Evolutionary conservation across 108 stramenopile genomes (phyloP).

Genomic region (Fistulifera pelliculosa): DNA sequence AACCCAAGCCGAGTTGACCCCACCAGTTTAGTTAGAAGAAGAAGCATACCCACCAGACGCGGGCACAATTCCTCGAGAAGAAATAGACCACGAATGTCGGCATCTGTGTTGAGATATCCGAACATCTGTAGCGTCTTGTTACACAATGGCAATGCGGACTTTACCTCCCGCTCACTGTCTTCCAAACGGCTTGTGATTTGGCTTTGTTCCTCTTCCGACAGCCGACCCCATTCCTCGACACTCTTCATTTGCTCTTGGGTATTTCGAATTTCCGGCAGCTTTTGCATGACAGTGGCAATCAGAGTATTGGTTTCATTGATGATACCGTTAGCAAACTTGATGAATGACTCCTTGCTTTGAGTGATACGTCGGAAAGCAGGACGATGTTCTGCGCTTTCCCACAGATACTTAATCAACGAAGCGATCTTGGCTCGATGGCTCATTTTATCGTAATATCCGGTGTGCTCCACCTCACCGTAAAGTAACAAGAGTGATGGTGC

Average conservation of each 20-base stretch:
- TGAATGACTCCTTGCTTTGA: constrained; percentile 77
- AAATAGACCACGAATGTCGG: constrained; percentile 82
- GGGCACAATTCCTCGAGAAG: constrained; percentile 74
- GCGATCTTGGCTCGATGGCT: constrained; percentile 87
- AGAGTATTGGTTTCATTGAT: constrained; percentile 96
- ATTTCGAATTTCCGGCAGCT: constrained; percentile 84
- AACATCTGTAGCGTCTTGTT: constrained; percentile 96
- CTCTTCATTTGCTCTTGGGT: constrained; percentile 85
- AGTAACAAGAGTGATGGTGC: constrained; percentile 91
- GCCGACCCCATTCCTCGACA: constrained; percentile 71
- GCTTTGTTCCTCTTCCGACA: constrained; percentile 81
- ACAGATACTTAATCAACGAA: constrained; percentile 86
- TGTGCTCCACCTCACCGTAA: constrained; percentile 97
- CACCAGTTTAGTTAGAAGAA: constrained; percentile 85
- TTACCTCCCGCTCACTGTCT: constrained; percentile 86
- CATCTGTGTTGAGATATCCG: constrained; percentile 89
- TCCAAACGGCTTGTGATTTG: constrained; percentile 60
- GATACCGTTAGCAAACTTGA: constrained; percentile 97
- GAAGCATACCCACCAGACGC: constrained; percentile 88
- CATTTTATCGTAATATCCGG: constrained; percentile 93
- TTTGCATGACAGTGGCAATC: constrained; percentile 91
- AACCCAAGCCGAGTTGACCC: constrained; percentile 88
- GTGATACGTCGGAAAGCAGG: constrained; percentile 86
- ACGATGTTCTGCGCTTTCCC: constrained; percentile 87
- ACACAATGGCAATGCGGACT: constrained; percentile 72